Evolutionary conservation across 805 yeast genomes (phyloP).

Genomic region (Metschnikowia shivogae): DNA sequence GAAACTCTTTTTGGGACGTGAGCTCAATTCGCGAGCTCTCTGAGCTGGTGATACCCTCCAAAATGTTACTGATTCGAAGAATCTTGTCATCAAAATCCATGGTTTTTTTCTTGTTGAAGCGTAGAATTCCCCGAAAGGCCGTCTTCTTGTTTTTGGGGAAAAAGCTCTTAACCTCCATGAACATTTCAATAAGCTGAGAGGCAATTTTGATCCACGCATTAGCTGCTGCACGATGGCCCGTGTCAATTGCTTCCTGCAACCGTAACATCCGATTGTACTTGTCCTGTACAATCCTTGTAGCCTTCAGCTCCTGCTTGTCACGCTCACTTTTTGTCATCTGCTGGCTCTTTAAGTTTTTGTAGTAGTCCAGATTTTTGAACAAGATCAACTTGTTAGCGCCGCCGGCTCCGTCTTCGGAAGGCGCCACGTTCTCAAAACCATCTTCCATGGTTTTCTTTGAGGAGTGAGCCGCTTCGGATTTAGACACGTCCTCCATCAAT

Average conservation of each 20-base stretch:
- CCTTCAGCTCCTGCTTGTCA: slow-evolving; percentile 51
- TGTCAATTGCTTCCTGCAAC: slow-evolving; percentile 34
- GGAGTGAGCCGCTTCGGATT: slow-evolving; percentile 8
- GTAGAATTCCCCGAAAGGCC: slow-evolving; percentile 62
- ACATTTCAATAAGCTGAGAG: slow-evolving; percentile 76
- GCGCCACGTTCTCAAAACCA: neutral
- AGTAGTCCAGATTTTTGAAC: slow-evolving; percentile 14
- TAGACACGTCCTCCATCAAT: slow-evolving; percentile 52
- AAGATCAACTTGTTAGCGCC: slow-evolving; percentile 11
- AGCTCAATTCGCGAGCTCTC: slow-evolving; percentile 29
- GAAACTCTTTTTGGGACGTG: slow-evolving; percentile 55
- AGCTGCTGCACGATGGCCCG: slow-evolving; percentile 54
- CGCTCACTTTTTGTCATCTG: slow-evolving; percentile 42
- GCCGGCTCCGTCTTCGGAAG: neutral
- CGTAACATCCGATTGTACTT: slow-evolving; percentile 53
- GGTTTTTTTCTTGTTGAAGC: slow-evolving; percentile 55
- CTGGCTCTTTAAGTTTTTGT: slow-evolving; percentile 9
- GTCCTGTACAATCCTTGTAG: slow-evolving; percentile 53
- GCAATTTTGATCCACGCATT: slow-evolving; percentile 82
- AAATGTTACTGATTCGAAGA: slow-evolving; percentile 60
- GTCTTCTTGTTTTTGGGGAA: slow-evolving; percentile 74
- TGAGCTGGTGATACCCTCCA: slow-evolving; percentile 48
- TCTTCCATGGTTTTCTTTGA: slow-evolving; percentile 6
- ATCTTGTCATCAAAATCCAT: slow-evolving; percentile 71
- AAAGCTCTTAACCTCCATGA: slow-evolving; percentile 71